Percentiles rank a stretch among this genome's conserved stretches.
These are phyloP conservation scores for Hygrophila difformis DNA, from an alignment of 257 asterid genomes.

Conservation along the genomic window DNA sequence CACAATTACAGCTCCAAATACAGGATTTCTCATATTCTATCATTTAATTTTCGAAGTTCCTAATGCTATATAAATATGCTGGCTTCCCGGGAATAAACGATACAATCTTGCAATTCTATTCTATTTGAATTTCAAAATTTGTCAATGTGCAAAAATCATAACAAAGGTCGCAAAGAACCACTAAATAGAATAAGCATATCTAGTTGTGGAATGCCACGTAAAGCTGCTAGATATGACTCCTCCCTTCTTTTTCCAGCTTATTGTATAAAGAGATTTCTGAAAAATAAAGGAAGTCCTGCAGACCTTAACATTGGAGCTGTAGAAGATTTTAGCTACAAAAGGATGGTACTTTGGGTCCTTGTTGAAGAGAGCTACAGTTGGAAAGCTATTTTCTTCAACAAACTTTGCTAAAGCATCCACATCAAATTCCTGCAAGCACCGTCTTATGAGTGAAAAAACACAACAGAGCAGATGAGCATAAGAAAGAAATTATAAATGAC, in stretches of 20 bases:
- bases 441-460: constrained; percentile 11
- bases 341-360: constrained; percentile 82
- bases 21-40: neutral
- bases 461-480: constrained; percentile 8
- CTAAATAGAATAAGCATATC: neutral
- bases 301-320: constrained; percentile 60
- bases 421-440: constrained; percentile 63
- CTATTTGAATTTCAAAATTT: neutral
- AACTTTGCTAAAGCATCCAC: constrained; percentile 68
- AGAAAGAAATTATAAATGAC: neutral
- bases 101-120: neutral
- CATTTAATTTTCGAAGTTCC: neutral
- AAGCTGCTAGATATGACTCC: neutral
- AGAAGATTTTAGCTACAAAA: constrained; percentile 65
- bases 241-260: neutral
- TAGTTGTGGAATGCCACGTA: constrained; percentile 3
- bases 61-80: neutral
- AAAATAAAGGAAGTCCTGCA: constrained; percentile 9
- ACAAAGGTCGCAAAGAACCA: neutral
- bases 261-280: neutral
- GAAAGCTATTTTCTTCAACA: constrained; percentile 67
- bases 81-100: neutral
- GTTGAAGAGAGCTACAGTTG: constrained; percentile 68
- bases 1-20: neutral
- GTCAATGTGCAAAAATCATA: neutral